A percentile compares a stretch with the other conserved stretches of the same genome.
These are phyloP conservation scores for Erysimum cheiranthoides DNA, from an alignment of 345 rosid genomes.

Conservation along the genomic window DNA sequence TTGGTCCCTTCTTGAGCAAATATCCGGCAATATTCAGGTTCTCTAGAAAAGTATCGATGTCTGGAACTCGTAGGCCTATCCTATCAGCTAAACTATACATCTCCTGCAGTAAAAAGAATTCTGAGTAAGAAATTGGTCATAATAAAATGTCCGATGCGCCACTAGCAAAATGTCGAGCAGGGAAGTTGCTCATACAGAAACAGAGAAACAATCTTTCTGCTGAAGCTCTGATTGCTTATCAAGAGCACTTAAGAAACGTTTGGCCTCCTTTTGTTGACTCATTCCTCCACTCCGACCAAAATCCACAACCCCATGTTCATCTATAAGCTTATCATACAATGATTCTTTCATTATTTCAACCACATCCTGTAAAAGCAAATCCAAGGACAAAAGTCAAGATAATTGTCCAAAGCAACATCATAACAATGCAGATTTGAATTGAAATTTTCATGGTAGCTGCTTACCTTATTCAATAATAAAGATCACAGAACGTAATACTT, in stretches of 20 bases:
- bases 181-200: conserved; percentile 61
- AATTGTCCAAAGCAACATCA: conserved; percentile 14
- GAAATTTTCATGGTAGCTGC: conserved; percentile 8
- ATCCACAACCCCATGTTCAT: conserved; percentile 92
- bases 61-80: conserved; percentile 88
- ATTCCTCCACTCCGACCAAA: conserved; percentile 94
- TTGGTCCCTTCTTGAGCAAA: conserved; percentile 91
- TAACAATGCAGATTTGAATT: conserved; percentile 20
- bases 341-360: conserved; percentile 98
- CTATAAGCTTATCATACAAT: conserved; percentile 84
- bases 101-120: conserved; percentile 58
- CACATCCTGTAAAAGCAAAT: conserved; percentile 70
- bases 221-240: conserved; percentile 86
- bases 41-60: conserved; percentile 79
- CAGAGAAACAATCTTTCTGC: conserved; percentile 84
- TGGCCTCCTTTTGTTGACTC: conserved; percentile 98
- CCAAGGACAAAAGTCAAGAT: conserved; percentile 24
- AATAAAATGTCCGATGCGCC: conserved; percentile 7
- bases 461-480: conserved; percentile 5
- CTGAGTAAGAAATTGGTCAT: conserved; percentile 17
- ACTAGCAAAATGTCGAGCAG: conserved; percentile 24
- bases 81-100: conserved; percentile 93
- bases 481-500: conserved; percentile 4
- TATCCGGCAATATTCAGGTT: conserved; percentile 91
- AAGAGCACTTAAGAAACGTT: conserved; percentile 86